Evolutionary conservation across 495 filamentous ascomycete species (phyloP).

Genomic region (Penicillium diatomitis): DNA sequence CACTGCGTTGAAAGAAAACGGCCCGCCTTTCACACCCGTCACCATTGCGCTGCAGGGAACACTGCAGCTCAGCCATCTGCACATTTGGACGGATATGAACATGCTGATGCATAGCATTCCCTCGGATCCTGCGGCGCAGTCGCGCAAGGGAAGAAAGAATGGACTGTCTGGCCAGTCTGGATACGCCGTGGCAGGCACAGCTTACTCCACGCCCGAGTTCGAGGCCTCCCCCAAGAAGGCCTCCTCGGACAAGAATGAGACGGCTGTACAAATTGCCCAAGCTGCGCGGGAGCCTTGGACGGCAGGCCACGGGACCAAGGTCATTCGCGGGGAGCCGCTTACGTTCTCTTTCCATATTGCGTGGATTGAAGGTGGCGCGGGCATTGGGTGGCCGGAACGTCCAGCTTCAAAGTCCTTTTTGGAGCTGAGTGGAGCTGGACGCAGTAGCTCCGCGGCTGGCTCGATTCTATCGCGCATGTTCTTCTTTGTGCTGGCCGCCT

Average conservation of each 20-base stretch:
- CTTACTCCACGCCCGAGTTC: conserved; percentile 73
- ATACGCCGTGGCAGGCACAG: conserved; percentile 74
- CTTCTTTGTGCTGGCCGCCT: conserved; percentile 35
- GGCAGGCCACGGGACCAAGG: conserved; percentile 41
- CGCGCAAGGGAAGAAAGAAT: conserved; percentile 9
- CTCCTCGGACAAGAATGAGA: conserved; percentile 29
- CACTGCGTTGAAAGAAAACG: conserved; percentile 28
- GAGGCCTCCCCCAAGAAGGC: conserved; percentile 24
- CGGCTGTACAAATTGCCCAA: conserved; percentile 26
- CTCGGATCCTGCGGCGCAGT: conserved; percentile 18
- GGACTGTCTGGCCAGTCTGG: conserved; percentile 36
- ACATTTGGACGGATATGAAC: conserved; percentile 84
- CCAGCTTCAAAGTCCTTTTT: conserved; percentile 27
- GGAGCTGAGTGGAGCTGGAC: conserved; percentile 19
- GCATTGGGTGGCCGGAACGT: conserved; percentile 34
- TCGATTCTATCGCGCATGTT: conserved; percentile 29
- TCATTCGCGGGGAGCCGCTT: conserved; percentile 82
- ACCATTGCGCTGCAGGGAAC: conserved; percentile 85
- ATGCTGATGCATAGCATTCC: conserved; percentile 69
- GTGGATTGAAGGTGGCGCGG: conserved; percentile 69
- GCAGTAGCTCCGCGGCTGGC: conserved; percentile 3
- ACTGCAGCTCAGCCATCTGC: conserved; percentile 79
- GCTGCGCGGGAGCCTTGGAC: conserved; percentile 39
- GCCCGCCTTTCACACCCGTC: conserved; percentile 48
- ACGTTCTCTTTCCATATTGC: conserved; percentile 71